Conservation (phyloP, 208 protist genomes). For the Crithidia sp. region DNA sequence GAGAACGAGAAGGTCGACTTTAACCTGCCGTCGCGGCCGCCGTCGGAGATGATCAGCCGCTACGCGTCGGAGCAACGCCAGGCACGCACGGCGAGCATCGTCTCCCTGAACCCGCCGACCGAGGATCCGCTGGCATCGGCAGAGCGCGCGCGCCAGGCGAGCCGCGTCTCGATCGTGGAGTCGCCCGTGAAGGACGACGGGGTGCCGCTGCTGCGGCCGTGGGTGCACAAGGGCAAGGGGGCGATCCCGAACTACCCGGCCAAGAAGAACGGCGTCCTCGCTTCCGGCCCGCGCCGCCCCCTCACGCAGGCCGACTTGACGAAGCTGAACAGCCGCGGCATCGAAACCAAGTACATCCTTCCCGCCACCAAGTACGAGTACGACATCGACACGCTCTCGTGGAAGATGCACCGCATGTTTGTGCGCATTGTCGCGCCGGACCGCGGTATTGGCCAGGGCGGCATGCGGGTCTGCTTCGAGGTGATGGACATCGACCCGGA, state of each 20-base stretch:
- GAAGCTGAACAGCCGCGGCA: constrained; percentile 12
- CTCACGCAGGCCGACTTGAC: constrained; percentile 15
- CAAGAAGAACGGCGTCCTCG: constrained; percentile 25
- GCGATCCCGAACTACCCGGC: constrained; percentile 14
- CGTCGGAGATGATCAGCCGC: constrained; percentile 16
- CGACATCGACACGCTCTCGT: constrained; percentile 43
- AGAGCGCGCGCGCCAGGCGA: constrained; percentile 9
- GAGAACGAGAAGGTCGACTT: constrained; percentile 17
- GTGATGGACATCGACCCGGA: constrained; percentile 64
- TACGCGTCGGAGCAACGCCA: constrained; percentile 9
- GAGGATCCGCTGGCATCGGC: neutral
- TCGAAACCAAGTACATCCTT: constrained; percentile 38
- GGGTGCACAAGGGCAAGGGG: constrained; percentile 21
- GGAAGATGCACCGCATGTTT: constrained; percentile 37
- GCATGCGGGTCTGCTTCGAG: constrained; percentile 81
- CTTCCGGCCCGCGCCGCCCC: constrained; percentile 6
- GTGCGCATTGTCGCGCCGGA: constrained; percentile 55
- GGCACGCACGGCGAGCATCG: neutral
- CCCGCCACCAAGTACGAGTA: constrained; percentile 62
- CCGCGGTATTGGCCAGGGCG: constrained; percentile 52
- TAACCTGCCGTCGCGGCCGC: constrained; percentile 14
- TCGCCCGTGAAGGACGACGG: constrained; percentile 8
- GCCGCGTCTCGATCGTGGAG: neutral
- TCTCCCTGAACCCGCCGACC: neutral
- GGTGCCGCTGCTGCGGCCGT: constrained; percentile 16